These are phyloP conservation scores for Meyerozyma smithsonii DNA, from an alignment of 1,139 yeast genomes.

Conservation along the genomic window DNA sequence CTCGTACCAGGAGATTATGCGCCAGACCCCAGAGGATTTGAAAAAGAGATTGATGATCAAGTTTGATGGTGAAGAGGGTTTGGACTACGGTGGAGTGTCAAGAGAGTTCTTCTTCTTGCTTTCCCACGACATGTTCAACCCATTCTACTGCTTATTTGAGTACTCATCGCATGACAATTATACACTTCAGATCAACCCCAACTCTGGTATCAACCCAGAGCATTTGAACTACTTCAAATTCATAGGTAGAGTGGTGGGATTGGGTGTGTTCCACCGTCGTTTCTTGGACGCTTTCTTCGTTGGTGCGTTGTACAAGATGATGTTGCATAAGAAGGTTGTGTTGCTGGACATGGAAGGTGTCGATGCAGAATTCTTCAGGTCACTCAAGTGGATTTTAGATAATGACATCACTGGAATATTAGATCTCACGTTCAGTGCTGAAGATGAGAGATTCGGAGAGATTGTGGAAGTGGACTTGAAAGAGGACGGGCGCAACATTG, in stretches of 20 bases:
- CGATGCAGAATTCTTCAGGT: slow-evolving; percentile 92
- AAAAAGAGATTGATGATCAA: slow-evolving; percentile 97
- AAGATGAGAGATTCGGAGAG: slow-evolving; percentile 95
- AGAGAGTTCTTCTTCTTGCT: slow-evolving; percentile 94
- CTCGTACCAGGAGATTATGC: slow-evolving; percentile 96
- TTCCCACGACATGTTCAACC: slow-evolving; percentile 98
- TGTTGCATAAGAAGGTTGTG: slow-evolving; percentile 89
- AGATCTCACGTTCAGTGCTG: slow-evolving; percentile 89
- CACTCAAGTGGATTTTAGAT: slow-evolving; percentile 92
- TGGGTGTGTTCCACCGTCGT: slow-evolving; percentile 97
- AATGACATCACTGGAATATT: slow-evolving; percentile 81
- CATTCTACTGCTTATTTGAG: slow-evolving; percentile 93
- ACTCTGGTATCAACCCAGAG: slow-evolving; percentile 96
- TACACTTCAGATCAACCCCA: slow-evolving; percentile 95
- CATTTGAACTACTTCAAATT: slow-evolving; percentile 96
- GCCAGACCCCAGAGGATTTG: slow-evolving; percentile 96
- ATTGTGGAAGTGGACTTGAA: slow-evolving; percentile 85
- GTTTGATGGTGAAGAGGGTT: slow-evolving; percentile 98
- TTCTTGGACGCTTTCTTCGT: slow-evolving; percentile 97
- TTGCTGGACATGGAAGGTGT: slow-evolving; percentile 98
- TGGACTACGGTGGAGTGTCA: slow-evolving; percentile 98
- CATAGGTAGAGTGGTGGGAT: slow-evolving; percentile 96
- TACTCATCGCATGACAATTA: slow-evolving; percentile 97
- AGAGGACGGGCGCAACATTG: slow-evolving; percentile 81
- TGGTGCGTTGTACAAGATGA: slow-evolving; percentile 97